phyloP scores from a whole-genome alignment of 2,329 filamentous ascomycete genomes.

The Chaetothyriales sp. region DNA sequence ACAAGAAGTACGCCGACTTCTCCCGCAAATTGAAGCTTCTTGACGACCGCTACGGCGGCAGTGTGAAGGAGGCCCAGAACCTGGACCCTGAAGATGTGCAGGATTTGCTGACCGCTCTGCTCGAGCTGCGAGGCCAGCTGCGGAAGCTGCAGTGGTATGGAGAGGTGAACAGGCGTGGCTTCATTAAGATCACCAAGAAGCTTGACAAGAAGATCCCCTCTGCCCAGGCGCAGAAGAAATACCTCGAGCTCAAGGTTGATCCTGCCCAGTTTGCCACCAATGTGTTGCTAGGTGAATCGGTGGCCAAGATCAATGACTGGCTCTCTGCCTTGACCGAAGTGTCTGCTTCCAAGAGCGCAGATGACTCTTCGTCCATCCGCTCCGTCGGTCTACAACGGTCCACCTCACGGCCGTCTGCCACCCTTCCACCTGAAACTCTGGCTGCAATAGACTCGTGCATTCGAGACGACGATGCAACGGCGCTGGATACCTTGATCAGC shows the following conservation, averaged over 20 bases:
- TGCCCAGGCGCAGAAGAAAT: slow-evolving; percentile 63
- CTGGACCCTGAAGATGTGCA: slow-evolving; percentile 81
- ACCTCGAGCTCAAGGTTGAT: slow-evolving; percentile 81
- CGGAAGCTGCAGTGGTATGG: slow-evolving; percentile 95
- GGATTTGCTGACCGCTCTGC: slow-evolving; percentile 74
- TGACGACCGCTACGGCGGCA: slow-evolving; percentile 71
- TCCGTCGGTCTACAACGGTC: slow-evolving; percentile 59
- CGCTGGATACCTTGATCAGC: slow-evolving; percentile 18
- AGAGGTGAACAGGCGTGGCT: slow-evolving; percentile 86
- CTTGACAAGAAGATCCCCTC: slow-evolving; percentile 82
- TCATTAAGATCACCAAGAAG: slow-evolving; percentile 98
- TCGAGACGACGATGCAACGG: slow-evolving; percentile 47
- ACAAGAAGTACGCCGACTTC: slow-evolving; percentile 80
- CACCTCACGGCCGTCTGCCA: slow-evolving; percentile 59
- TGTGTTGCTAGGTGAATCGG: slow-evolving; percentile 38
- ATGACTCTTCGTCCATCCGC: slow-evolving; percentile 26
- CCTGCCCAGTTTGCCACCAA: slow-evolving; percentile 76
- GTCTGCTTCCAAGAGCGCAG: slow-evolving; percentile 45
- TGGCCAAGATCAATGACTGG: slow-evolving; percentile 75
- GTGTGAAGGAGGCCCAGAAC: slow-evolving; percentile 51
- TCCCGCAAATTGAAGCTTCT: slow-evolving; percentile 71
- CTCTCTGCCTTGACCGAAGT: slow-evolving; percentile 66
- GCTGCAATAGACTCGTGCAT: slow-evolving; percentile 61
- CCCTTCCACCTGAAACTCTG: slow-evolving; percentile 51
- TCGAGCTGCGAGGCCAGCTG: slow-evolving; percentile 74